phyloP scores from a whole-genome alignment of 805 yeast species.

The Metschnikowia lachancei region DNA sequence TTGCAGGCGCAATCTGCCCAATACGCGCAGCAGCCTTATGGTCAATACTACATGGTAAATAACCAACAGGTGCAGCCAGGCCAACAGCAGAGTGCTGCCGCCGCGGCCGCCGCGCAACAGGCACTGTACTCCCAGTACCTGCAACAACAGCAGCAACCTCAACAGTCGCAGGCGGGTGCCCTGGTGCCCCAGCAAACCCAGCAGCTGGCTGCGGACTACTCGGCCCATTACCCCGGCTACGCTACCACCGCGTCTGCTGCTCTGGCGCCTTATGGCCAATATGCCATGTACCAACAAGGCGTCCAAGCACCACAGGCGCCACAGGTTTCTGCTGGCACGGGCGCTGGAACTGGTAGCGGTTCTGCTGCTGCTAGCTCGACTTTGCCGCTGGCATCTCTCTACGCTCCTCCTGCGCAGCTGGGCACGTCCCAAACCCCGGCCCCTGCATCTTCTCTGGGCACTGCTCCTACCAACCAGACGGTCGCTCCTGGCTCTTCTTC shows the following conservation, averaged over 20 bases:
- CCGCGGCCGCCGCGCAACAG: slow-evolving; percentile 8
- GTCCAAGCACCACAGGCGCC: slow-evolving; percentile 13
- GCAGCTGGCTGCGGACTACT: slow-evolving; percentile 15
- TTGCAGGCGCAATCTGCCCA: slow-evolving; percentile 15
- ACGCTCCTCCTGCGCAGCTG: slow-evolving; percentile 12
- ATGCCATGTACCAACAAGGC: slow-evolving; percentile 20
- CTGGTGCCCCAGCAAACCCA: too few relatives aligned
- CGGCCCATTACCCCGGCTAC: slow-evolving; percentile 20
- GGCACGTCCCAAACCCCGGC: slow-evolving; percentile 13
- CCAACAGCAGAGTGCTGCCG: slow-evolving; percentile 8
- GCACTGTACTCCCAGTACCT: slow-evolving; percentile 11
- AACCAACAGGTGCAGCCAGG: slow-evolving; percentile 19
- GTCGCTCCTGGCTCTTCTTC: slow-evolving; percentile 17
- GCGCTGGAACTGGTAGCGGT: slow-evolving; percentile 3
- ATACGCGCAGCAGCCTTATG: slow-evolving; percentile 20
- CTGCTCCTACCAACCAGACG: slow-evolving; percentile 27
- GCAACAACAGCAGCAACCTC: slow-evolving; percentile 10
- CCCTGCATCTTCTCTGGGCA: slow-evolving; percentile 18
- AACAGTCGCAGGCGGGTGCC: slow-evolving; percentile 2
- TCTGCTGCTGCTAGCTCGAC: slow-evolving; percentile 8
- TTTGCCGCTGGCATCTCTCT: slow-evolving; percentile 18
- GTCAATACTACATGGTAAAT: slow-evolving; percentile 21
- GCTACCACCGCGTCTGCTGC: slow-evolving; percentile 10
- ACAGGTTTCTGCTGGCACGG: too few relatives aligned
- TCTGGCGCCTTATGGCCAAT: slow-evolving; percentile 18